A percentile compares a stretch with the other conserved stretches of the same genome.
phyloP scores from a whole-genome alignment of 169 alveolate genomes.

The Cryptosporidium parvum region DNA sequence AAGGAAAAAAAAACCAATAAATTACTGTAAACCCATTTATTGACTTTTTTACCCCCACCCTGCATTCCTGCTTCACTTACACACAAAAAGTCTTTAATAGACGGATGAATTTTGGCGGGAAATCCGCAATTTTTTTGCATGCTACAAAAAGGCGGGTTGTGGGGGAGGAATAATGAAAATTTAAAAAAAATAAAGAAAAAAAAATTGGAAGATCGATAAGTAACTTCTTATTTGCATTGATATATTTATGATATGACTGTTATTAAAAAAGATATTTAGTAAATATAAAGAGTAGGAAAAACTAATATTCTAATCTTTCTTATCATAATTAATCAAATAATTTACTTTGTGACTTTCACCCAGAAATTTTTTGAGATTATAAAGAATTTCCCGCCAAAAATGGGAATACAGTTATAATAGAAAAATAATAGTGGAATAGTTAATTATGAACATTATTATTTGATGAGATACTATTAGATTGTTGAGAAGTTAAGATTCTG shows the following conservation, averaged over 20 bases:
- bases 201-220: background rate
- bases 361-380: background rate
- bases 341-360: background rate
- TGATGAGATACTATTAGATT: conserved; percentile 18
- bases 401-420: background rate
- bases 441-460: conserved; percentile 1
- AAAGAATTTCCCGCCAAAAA: background rate
- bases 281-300: background rate
- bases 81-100: conserved; percentile 18
- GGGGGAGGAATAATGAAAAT: background rate
- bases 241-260: too few species aligned
- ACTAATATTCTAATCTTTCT: too few species aligned
- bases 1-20: background rate
- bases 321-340: background rate
- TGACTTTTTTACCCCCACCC: background rate
- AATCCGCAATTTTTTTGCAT: background rate
- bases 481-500: conserved; percentile 20
- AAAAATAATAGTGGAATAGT: background rate
- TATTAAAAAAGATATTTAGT: too few species aligned
- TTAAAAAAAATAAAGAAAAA: too few species aligned
- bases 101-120: background rate
- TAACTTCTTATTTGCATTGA: too few species aligned
- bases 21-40: background rate
- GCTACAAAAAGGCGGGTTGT: background rate
- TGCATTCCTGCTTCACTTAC: conserved; percentile 5